phyloP scores from a whole-genome alignment of 305 asterid species.

The Rubia tinctorum region DNA sequence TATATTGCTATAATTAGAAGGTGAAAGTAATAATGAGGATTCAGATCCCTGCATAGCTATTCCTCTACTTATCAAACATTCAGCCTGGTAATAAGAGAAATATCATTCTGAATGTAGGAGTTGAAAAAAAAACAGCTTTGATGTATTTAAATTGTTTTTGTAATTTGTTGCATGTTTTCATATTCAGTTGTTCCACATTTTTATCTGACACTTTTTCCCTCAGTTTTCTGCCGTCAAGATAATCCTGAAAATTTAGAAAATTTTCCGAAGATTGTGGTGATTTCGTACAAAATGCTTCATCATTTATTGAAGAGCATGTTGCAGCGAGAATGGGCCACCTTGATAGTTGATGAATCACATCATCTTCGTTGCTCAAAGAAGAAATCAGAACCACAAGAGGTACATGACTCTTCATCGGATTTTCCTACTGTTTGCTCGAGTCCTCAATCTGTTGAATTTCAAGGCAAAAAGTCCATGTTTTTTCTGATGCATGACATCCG shows the following conservation, averaged over 20 bases:
- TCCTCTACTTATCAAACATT: not conserved
- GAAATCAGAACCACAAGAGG: slow-evolving; percentile 75
- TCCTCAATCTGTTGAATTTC: not conserved
- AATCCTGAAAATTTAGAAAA: slow-evolving; percentile 69
- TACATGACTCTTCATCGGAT: slow-evolving; percentile 19
- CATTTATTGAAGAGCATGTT: slow-evolving; percentile 70
- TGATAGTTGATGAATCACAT: slow-evolving; percentile 93
- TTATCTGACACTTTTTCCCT: slow-evolving; percentile 19
- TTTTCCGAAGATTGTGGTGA: slow-evolving; percentile 74
- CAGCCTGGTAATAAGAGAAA: not conserved
- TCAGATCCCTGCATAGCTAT: not conserved
- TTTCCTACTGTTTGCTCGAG: not conserved
- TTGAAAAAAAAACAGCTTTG: not conserved
- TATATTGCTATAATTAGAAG: not conserved
- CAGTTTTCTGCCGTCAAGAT: slow-evolving; percentile 85
- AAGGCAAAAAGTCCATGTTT: not conserved
- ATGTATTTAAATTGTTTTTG: not conserved
- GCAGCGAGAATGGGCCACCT: slow-evolving; percentile 77
- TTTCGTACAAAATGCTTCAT: slow-evolving; percentile 84
- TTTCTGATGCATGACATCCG: not conserved
- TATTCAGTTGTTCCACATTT: slow-evolving; percentile 7
- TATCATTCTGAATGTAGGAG: not conserved
- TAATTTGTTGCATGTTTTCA: not conserved
- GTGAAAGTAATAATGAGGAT: not conserved
- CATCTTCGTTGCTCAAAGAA: slow-evolving; percentile 73